Evolutionary conservation across 306 rosid genomes (phyloP), one percentile per base, ranked within the genome.

Genomic region (Dalbergia cochinchinensis): DNA sequence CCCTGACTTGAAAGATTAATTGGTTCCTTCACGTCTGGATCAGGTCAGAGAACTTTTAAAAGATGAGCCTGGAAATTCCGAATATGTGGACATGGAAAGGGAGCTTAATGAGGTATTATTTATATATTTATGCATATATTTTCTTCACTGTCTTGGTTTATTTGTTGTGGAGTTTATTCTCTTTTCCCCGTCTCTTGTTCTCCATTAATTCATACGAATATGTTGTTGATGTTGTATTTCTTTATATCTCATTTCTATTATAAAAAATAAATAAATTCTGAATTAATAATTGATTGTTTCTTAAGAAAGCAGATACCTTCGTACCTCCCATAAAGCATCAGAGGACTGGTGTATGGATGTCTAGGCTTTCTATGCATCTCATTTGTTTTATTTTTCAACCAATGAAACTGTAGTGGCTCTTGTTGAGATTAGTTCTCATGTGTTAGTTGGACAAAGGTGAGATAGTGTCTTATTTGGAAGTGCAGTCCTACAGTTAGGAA

Each of bases 11-110:
- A 62, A 13, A 31, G 33, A 11, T 35, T 1, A 8, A 19, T 58
- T 63, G 64, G 63, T 67, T 50, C 63, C 31, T 11, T 58, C 53
- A 16, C 41, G 41, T 74, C 33, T 72, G 67, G 47, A 45, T 78
- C 92, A 95, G 99, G 97, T 95, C 47, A 89, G 89, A 79, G 87
- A 89, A 69, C 86, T 91, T 35, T 72, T 95, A 72, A 91, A 70
- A 42, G 91, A 89, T 65, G 97, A 93, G 42, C 96, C 99, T 34
- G 84, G 83, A 15, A 95, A 92, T 85, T 68, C 94, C 8, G 98
- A 92, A 66, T 92, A 91, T 88, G 93, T 78, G 42, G 99, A 95
- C 74, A 90, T 95, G 99, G 98, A 91, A 88, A 92, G 88, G 80
- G 99, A 95, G 84, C 95, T 95, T 78, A 73, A 59, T 5, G 99